Base-by-base conservation (phyloP, 352 stramenopile species). In the Phytophthora citricola region DNA sequence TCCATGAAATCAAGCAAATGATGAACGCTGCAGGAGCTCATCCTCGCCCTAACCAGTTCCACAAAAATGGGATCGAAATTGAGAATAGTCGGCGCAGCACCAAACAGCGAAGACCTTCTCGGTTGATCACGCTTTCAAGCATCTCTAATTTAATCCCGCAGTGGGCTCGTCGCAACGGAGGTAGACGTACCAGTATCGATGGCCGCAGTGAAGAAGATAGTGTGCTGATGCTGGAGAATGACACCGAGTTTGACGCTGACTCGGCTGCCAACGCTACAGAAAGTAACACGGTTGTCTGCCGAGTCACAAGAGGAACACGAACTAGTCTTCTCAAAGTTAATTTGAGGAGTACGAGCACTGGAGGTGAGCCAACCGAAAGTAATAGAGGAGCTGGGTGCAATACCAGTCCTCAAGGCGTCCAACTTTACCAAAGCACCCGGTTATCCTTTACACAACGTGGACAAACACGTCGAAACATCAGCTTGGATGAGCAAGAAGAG, bases 1-100 rank as follows among this genome's bases (percentile, higher is more conserved):
- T 76, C 2, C 56, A 69, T 14, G 75, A 85, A n/a, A 64, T 92
- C 4, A 79, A 92, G 56, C 67, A 74, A n/a, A 76, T 79, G 24
- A 75, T 94, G 40, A 74, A 85, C 31, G 56, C 63, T 8, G 78
- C 79, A 3, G 85, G 83, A 15, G 76, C 81, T 11, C 62, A 60
- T 6, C 58, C 69, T 50, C 71, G 67, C 14, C 69, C 56, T 2
- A 54, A 52, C 12, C 41, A 76, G 14, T 63, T 63, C 39, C 63
- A 56, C 27, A 63, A 56, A 26, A 55, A 73, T 34, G 64, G 58
- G 2, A 36, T 55, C 39, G 70, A 66, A 27, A 48, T 53, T 31
- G 62, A 65, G 24, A 68, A 44, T 52, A 68, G 41, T 51, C 63
- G 44, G n/a, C 59, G 44, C 11, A 62, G 24, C 15, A 48, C 15